These are phyloP conservation scores for Peronospora destructor DNA, from an alignment of 352 stramenopile genomes.

Conservation along the genomic window DNA sequence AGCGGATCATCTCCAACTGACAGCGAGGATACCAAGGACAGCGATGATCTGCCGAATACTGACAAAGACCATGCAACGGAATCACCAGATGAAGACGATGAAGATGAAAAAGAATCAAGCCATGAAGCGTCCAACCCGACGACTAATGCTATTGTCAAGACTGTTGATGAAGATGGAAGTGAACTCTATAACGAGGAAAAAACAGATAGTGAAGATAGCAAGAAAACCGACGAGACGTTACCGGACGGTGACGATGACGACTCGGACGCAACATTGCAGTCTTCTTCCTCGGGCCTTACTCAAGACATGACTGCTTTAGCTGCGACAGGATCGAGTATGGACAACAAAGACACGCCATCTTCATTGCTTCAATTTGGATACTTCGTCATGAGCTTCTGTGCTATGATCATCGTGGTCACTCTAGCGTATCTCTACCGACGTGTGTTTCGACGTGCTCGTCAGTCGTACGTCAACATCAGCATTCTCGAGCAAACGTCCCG, in stretches of 20 bases:
- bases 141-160: constrained; percentile 4
- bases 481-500: constrained; percentile 24
- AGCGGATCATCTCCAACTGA: constrained; percentile 9
- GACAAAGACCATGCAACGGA: constrained; percentile 4
- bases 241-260: constrained; percentile 22
- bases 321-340: constrained; percentile 18
- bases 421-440: constrained; percentile 64
- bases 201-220: constrained; percentile 17
- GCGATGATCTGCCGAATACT: constrained; percentile 1
- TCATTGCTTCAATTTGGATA: constrained; percentile 58
- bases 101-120: constrained; percentile 18
- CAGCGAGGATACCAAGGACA: constrained; percentile 20
- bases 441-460: constrained; percentile 49
- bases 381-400: constrained; percentile 53
- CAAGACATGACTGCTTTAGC: constrained; percentile 17
- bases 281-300: constrained; percentile 5
- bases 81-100: constrained; percentile 10
- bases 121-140: constrained; percentile 6
- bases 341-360: constrained; percentile 16
- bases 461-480: constrained; percentile 75
- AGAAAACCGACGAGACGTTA: constrained; percentile 20
- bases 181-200: constrained; percentile 3
- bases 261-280: background rate
- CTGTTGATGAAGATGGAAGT: constrained; percentile 7
- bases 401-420: constrained; percentile 51